Conservation (phyloP, 2,329 filamentous ascomycete genomes). For the Thielaviopsis euricoi region DNA sequence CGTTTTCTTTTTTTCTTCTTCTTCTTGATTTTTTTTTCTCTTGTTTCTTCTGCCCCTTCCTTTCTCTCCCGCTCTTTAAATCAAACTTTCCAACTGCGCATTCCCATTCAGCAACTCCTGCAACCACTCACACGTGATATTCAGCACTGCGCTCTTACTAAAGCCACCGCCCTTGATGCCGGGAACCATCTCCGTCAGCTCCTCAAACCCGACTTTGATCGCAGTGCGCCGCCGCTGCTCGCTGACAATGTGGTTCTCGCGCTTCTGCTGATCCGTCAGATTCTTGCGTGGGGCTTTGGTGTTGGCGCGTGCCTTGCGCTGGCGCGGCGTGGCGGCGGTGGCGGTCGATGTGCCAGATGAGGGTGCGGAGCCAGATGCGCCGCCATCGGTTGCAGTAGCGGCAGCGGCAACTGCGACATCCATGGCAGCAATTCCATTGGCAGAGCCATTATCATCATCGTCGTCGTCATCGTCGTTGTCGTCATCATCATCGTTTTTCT, state of each 20-base stretch:
- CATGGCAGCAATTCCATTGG: too few species aligned
- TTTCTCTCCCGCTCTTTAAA: too few species aligned
- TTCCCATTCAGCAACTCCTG: slow-evolving; percentile 57
- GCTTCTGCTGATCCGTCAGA: slow-evolving; percentile 64
- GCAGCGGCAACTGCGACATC: not conserved
- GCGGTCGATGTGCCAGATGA: slow-evolving; percentile 15
- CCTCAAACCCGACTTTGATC: slow-evolving; percentile 69
- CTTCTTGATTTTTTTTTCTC: too few species aligned
- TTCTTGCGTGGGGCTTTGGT: slow-evolving; percentile 46
- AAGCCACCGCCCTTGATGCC: slow-evolving; percentile 57
- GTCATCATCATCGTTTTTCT: too few species aligned
- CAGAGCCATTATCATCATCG: not conserved
- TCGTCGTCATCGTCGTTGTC: not conserved
- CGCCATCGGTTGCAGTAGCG: not conserved
- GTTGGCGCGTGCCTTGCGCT: slow-evolving; percentile 17
- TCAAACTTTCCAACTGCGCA: slow-evolving; percentile 35
- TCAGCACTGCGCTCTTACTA: slow-evolving; percentile 68
- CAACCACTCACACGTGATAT: slow-evolving; percentile 63
- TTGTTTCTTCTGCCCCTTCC: too few species aligned
- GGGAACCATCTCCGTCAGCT: slow-evolving; percentile 61
- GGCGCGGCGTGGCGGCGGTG: slow-evolving; percentile 24
- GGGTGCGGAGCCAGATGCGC: not conserved
- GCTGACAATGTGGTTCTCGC: slow-evolving; percentile 72
- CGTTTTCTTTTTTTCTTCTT: too few species aligned
- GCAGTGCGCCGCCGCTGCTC: slow-evolving; percentile 74